phyloP scores from a whole-genome alignment of 1,139 yeast species.

The Diutina pseudorugosa region DNA sequence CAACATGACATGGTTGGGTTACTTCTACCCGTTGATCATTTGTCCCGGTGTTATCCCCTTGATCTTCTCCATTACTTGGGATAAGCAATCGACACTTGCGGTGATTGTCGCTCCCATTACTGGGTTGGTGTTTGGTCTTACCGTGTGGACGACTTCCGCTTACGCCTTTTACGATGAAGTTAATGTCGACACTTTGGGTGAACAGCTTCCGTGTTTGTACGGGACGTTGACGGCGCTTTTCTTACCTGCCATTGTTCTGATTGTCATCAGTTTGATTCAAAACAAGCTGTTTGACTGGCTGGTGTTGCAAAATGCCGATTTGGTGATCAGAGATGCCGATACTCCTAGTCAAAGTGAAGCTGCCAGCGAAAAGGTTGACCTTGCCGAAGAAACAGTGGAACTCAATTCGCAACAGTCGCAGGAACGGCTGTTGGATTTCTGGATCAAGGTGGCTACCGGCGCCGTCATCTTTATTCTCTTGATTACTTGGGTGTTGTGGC shows the following conservation, averaged over 20 bases:
- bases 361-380: neutral
- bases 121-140: constrained; percentile 14
- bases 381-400: constrained; percentile 6
- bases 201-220: constrained; percentile 22
- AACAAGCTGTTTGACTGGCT: constrained; percentile 23
- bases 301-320: constrained; percentile 13
- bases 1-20: constrained; percentile 23
- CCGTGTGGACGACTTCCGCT: constrained; percentile 17
- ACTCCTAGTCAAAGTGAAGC: constrained; percentile 3
- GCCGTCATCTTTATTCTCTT: constrained; percentile 17
- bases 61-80: constrained; percentile 22
- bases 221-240: constrained; percentile 21
- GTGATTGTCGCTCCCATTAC: constrained; percentile 16
- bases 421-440: constrained; percentile 10
- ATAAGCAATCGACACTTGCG: constrained; percentile 18
- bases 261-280: constrained; percentile 15
- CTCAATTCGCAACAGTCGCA: constrained; percentile 7
- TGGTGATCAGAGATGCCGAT: constrained; percentile 11
- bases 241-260: constrained; percentile 18
- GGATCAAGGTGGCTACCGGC: constrained; percentile 19
- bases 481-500: constrained; percentile 31
- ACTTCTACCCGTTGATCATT: constrained; percentile 22
- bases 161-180: constrained; percentile 15
- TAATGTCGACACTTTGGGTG: constrained; percentile 14
- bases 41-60: constrained; percentile 26